Evolutionary conservation across 2,329 filamentous ascomycete species (phyloP), one percentile per base, ranked within the genome.

Genomic region (Ophiostoma montium): DNA sequence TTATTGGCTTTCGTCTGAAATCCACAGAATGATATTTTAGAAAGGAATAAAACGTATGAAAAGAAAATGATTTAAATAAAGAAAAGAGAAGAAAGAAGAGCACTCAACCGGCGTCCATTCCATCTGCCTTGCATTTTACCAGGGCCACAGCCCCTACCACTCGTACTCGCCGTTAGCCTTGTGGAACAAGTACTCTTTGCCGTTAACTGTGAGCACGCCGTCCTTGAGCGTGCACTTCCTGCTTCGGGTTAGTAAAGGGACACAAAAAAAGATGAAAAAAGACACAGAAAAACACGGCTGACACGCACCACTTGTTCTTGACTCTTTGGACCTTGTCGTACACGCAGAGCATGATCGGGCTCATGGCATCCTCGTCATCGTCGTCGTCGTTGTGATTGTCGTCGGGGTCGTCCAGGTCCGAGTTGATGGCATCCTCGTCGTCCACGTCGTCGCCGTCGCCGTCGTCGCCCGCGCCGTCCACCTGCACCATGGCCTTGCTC

Each of bases 321-420:
- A 96, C 92, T 44, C 92, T 78, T 68, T 96, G 90, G 10, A 98
- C 92, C 71, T 98, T 98, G 71, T 98, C 92, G 63, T 98, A 98
- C 63, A 94, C 95, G 71, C 92, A 98, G 36, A 98, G 80, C 86
- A 98, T 96, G 62, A 94, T 89, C 58, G 94, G 85, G 1, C 83
- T 82, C 56, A 84, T 77, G 33, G 81, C 78, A 39, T 94, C 89
- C 52, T 94, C 87, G 13, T 88, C 86, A 46, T 92, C 89, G 32
- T 92, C 86, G 21, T 90, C 86, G 21, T 92, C 87, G 30, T 85
- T 82, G 16, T 79, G 67, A 11, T 86, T 81, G 53, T 96, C 92
- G 54, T 96, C 89, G 0, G 89, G 80, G 61, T 98, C 92, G 62
- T 98, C 92, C 3, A 98, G 79, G 59, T 98, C 92, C 0, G 92